Conservation (phyloP, 805 yeast species). For the Cyberlindnera xishuangbannaensis region DNA sequence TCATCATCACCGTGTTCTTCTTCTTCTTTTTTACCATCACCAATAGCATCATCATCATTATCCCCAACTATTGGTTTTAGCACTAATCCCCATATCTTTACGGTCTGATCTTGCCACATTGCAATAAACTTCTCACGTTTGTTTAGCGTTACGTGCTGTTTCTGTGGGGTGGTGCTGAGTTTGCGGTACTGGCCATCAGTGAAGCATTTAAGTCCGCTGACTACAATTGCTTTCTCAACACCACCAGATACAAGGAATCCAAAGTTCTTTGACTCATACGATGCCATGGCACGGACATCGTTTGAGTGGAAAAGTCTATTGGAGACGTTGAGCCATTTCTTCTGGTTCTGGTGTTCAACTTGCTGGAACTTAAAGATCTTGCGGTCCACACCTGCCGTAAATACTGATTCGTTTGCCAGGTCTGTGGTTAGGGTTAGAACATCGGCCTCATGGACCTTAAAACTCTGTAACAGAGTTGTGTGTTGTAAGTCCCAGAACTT, state of each 20-base stretch:
- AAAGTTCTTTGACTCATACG: constrained; percentile 62
- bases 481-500: constrained; percentile 87
- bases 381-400: constrained; percentile 91
- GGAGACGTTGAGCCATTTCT: constrained; percentile 73
- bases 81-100: constrained; percentile 72
- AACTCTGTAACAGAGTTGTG: constrained; percentile 73
- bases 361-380: constrained; percentile 65
- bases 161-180: constrained; percentile 56
- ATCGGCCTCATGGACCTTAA: constrained; percentile 87
- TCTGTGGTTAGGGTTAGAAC: constrained; percentile 68
- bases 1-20: no score
- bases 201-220: constrained; percentile 62
- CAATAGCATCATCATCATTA: constrained; percentile 19
- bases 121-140: constrained; percentile 46
- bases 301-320: constrained; percentile 79
- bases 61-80: constrained; percentile 23
- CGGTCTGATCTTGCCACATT: constrained; percentile 76
- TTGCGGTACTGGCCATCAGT: constrained; percentile 65
- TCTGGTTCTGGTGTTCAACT: constrained; percentile 23
- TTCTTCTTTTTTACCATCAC: no score
- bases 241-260: constrained; percentile 78
- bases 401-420: constrained; percentile 54
- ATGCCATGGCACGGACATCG: constrained; percentile 74
- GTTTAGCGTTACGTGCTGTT: constrained; percentile 46
- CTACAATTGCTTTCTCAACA: constrained; percentile 61